A percentile compares a stretch with the other conserved stretches of the same genome.
Evolutionary conservation across 1,139 yeast genomes (phyloP).

Genomic region (Sugiyamaella neomexicana): DNA sequence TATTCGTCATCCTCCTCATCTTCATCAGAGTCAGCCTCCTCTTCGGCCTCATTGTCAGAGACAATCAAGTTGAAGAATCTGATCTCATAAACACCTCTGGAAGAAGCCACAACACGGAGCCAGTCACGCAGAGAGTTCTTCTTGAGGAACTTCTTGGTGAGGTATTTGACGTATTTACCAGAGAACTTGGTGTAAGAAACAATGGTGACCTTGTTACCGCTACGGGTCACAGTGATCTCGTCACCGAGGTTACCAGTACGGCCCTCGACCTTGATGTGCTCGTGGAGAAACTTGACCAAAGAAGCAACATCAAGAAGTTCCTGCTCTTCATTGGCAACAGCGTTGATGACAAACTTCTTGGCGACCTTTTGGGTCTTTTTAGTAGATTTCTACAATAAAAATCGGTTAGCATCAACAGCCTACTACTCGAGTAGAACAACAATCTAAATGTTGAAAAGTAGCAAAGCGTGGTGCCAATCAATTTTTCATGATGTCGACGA

Average conservation of each 20-base stretch:
- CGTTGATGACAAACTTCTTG: conserved; percentile 94
- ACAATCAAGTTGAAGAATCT: conserved; percentile 99
- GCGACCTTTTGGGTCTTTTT: conserved; percentile 45
- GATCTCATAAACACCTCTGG: conserved; percentile 96
- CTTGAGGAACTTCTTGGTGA: conserved; percentile 99
- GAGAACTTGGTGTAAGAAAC: conserved; percentile 95
- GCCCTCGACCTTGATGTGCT: conserved; percentile 99
- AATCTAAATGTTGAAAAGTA: conserved; percentile 27
- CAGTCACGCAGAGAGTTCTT: conserved; percentile 98
- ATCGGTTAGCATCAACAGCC: conserved; percentile 45
- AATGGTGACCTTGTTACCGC: conserved; percentile 79
- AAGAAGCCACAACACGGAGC: conserved; percentile 98
- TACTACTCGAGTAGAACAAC: conserved; percentile 41
- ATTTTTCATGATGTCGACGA: conserved; percentile 18
- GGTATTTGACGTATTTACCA: conserved; percentile 99
- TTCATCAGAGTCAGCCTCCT: conserved; percentile 41
- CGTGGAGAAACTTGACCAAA: conserved; percentile 96
- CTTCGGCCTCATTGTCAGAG: conserved; percentile 92
- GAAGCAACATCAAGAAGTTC: conserved; percentile 94
- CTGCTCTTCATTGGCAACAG: conserved; percentile 95
- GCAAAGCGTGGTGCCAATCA: conserved; percentile 27
- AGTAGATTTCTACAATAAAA: conserved; percentile 57
- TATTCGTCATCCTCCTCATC: conserved; percentile 49
- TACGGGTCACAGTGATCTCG: conserved; percentile 83
- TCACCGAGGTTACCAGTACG: conserved; percentile 96